Percentiles rank a stretch among this genome's conserved stretches.
Evolutionary conservation across 768 basidiomycete genomes (phyloP).

Genomic region (Lentinula sp.): DNA sequence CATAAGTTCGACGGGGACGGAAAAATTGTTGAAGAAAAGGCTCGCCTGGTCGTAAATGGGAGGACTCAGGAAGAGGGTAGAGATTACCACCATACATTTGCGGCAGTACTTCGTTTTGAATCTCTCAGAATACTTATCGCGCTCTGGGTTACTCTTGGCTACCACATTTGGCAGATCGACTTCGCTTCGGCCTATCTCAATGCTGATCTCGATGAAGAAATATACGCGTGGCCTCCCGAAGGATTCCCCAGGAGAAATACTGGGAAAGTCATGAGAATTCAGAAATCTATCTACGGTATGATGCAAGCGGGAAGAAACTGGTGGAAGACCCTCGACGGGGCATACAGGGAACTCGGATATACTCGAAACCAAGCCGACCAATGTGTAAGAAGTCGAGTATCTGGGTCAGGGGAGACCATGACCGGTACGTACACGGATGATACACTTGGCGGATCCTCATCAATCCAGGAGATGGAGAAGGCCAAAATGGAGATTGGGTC

Average conservation of each 20-base stretch:
- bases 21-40: constrained; percentile 20
- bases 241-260: no score
- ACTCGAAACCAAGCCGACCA: neutral
- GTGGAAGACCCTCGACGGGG: neutral
- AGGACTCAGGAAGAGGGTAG: constrained; percentile 24
- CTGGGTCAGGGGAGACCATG: constrained; percentile 1
- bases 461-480: no score
- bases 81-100: constrained; percentile 25
- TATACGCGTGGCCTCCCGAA: no score
- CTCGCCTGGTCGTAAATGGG: constrained; percentile 22
- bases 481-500: neutral
- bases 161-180: no score
- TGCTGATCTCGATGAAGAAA: constrained; percentile 2
- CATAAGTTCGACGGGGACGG: constrained; percentile 1
- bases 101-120: constrained; percentile 14
- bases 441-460: constrained; percentile 5
- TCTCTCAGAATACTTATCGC: constrained; percentile 15
- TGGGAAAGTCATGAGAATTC: neutral
- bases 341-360: neutral
- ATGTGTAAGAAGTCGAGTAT: neutral
- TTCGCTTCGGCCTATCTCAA: constrained; percentile 2
- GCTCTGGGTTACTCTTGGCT: no score
- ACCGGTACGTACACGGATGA: constrained; percentile 6
- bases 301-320: constrained; percentile 4
- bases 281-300: neutral